These are phyloP conservation scores for Phytophthora tubulina DNA, from an alignment of 352 stramenopile genomes.

Conservation along the genomic window DNA sequence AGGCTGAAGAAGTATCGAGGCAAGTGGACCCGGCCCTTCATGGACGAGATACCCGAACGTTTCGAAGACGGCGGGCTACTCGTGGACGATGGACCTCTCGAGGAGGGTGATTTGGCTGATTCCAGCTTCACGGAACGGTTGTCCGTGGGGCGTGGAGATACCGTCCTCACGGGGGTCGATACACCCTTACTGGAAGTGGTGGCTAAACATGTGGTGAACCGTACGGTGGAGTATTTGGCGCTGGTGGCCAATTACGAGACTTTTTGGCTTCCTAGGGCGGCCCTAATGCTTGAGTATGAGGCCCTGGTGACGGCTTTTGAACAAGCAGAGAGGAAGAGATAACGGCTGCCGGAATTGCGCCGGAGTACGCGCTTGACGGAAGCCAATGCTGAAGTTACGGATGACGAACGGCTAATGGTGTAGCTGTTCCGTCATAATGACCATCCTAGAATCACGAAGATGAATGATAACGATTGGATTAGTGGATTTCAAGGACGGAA, in stretches of 20 bases:
- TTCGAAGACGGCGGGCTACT: background rate
- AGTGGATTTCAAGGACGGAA: too few species aligned
- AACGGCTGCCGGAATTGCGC: background rate
- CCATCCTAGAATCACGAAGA: too few species aligned
- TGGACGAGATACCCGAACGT: background rate
- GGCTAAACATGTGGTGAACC: background rate
- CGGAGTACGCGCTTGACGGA: background rate
- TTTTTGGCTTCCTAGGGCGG: background rate
- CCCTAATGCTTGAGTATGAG: background rate
- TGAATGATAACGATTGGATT: too few species aligned
- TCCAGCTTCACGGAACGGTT: background rate
- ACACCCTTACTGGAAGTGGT: background rate
- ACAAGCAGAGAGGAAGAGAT: background rate
- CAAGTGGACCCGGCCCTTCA: background rate
- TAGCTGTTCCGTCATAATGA: background rate
- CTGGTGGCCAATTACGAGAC: too few species aligned
- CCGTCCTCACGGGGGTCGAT: background rate
- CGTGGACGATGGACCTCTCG: background rate
- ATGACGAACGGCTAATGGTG: background rate
- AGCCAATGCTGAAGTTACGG: background rate
- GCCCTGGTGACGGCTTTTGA: background rate
- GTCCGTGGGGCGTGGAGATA: background rate
- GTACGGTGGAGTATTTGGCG: too few species aligned
- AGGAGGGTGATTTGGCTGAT: background rate
- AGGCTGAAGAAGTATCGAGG: background rate